Base-by-base conservation (phyloP, 176 grass and related monocot genomes). In the Avena eriantha region DNA sequence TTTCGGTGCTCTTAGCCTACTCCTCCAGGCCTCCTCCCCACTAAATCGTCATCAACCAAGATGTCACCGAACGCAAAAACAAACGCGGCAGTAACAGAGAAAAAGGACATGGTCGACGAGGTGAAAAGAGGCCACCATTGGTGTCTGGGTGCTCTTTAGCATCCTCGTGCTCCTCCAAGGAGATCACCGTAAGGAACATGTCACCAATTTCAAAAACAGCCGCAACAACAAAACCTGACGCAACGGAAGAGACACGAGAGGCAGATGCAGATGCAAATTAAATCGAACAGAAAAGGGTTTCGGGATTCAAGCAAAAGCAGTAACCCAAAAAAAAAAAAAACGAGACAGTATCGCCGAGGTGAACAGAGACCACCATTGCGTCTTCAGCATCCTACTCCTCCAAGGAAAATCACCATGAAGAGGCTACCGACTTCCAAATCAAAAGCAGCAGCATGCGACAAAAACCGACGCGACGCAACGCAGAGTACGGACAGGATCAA, bases 91-190 rank as follows among this genome's bases (percentile, higher is more conserved):
- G 21, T 50, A 71, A 16, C 21, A 71, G 5, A 39, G 34, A 51
- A 74, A 74, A 74, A 41, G 7, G 2, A 50, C 48, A 31, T 46
- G 47, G 29, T 17, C 73, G 73, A 53, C 57, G 76, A 86, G 23
- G 50, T 3, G 50, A 86, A 59, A 19, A 56, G 63, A 79, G 18
- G 41, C 18, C 55, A n/a, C 23, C 60, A 64, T 29, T 2, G 23
- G 6, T 41, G 23, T 64, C 60, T 64, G 18, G 54, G 54, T 19
- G 54, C 18, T 70, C 48, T 13, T 19, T 24, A 41, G 15, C 83
- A 33, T 64, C 68, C 16, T 61, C 39, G 29, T 83, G 49, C 47
- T 55, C 26, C 17, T 54, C 29, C 19, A 55, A 35, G 26, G 36
- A 79, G 29, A 85, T 36, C 22, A 31, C 35, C 35, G 31, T 10